Evolutionary conservation across 257 asterid species (phyloP).

Genomic region (Solanum sejunctum): DNA sequence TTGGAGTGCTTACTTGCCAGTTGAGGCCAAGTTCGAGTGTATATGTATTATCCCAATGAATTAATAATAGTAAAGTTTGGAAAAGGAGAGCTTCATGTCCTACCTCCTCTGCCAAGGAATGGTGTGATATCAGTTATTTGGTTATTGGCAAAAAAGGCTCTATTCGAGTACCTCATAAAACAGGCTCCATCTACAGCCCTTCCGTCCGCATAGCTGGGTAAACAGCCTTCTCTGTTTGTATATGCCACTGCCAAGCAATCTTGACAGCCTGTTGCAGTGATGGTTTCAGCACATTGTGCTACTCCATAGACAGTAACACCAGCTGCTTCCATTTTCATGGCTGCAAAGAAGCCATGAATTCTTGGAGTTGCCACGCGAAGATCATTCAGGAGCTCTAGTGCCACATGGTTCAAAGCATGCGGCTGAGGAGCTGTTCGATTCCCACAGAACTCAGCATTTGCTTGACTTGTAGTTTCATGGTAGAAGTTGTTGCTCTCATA

Average conservation of each 20-base stretch:
- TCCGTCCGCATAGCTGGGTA: slow-evolving; percentile 44
- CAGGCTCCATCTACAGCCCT: slow-evolving; percentile 71
- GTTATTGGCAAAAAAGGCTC: slow-evolving; percentile 50
- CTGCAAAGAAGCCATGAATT: slow-evolving; percentile 47
- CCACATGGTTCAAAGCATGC: slow-evolving; percentile 25
- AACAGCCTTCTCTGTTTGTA: slow-evolving; percentile 48
- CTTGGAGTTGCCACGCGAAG: slow-evolving; percentile 55
- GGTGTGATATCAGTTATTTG: slow-evolving; percentile 43
- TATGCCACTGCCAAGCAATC: slow-evolving; percentile 60
- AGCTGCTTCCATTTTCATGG: slow-evolving; percentile 16
- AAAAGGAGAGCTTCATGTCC: not conserved
- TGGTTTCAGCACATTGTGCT: slow-evolving; percentile 74
- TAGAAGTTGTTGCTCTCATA: slow-evolving; percentile 72
- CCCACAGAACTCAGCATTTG: slow-evolving; percentile 51
- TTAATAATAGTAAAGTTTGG: not conserved
- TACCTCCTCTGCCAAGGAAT: slow-evolving; percentile 29
- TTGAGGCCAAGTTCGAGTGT: no score
- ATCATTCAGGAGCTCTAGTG: slow-evolving; percentile 25
- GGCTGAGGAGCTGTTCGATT: slow-evolving; percentile 38
- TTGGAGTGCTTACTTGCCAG: no score
- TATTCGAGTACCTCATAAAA: slow-evolving; percentile 52
- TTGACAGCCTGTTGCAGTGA: slow-evolving; percentile 35
- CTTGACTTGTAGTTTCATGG: slow-evolving; percentile 51
- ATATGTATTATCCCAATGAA: not conserved
- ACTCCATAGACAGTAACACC: slow-evolving; percentile 29